Evolutionary conservation across 345 rosid genomes (phyloP).

Genomic region (Combretum micranthum): DNA sequence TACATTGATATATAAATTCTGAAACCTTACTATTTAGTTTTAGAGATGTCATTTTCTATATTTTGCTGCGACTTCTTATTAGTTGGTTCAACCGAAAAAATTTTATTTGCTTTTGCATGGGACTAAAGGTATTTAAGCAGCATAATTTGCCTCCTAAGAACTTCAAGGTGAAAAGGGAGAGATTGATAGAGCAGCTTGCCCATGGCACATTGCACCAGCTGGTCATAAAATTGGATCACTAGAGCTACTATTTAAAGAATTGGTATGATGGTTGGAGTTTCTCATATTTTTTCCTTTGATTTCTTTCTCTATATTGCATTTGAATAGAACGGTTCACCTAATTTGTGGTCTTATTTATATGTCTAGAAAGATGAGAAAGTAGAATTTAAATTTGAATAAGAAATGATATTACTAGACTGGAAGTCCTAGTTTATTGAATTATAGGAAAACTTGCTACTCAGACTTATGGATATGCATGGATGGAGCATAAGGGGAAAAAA

Average conservation of each 20-base stretch:
- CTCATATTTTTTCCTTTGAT: not conserved
- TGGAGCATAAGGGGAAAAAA: too few species aligned
- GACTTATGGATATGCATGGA: too few species aligned
- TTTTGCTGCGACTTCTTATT: too few species aligned
- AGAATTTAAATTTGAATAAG: too few species aligned
- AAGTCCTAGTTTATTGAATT: too few species aligned
- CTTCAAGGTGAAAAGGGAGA: too few species aligned
- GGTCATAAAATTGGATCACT: slow-evolving; percentile 71
- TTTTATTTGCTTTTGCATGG: slow-evolving; percentile 1
- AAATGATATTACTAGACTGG: too few species aligned
- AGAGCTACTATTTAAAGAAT: slow-evolving; percentile 67
- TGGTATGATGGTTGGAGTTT: slow-evolving; percentile 32
- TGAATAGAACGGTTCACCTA: not conserved
- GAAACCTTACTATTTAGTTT: not conserved
- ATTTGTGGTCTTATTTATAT: slow-evolving; percentile 1
- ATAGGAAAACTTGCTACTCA: too few species aligned
- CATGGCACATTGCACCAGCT: slow-evolving; percentile 73
- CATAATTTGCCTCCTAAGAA: slow-evolving; percentile 51
- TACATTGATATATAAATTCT: not conserved
- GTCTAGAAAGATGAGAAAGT: slow-evolving; percentile 62
- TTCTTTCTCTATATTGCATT: slow-evolving; percentile 3
- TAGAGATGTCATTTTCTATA: too few species aligned
- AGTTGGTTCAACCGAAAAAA: not conserved
- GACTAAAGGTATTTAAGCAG: slow-evolving; percentile 74
- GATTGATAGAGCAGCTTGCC: too few species aligned